Percentiles rank a stretch among this genome's conserved stretches.
phyloP scores from a whole-genome alignment of 2,329 filamentous ascomycete genomes.

The Botrytis elliptica region DNA sequence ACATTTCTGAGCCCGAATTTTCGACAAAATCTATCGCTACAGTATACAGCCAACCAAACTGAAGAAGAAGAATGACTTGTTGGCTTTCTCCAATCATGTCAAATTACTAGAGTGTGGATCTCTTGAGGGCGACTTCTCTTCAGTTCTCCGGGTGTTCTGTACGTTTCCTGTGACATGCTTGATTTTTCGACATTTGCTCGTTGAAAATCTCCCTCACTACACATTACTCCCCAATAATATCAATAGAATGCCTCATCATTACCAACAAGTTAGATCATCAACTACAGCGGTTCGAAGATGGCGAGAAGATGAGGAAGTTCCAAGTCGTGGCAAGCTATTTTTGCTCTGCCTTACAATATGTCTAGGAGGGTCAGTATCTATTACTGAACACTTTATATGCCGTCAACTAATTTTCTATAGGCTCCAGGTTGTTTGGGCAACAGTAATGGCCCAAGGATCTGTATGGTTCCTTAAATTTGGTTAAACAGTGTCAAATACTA shows the following conservation, averaged over 20 bases:
- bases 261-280: neutral
- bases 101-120: neutral
- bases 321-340: neutral
- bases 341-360: neutral
- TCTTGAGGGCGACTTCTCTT: neutral
- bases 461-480: neutral
- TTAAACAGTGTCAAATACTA: neutral
- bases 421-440: neutral
- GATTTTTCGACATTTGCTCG: neutral
- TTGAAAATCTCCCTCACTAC: neutral
- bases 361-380: neutral
- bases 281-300: neutral
- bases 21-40: neutral
- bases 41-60: neutral
- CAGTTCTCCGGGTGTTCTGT: neutral
- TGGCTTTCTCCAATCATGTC: neutral
- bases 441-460: constrained; percentile 2
- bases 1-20: neutral
- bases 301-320: neutral
- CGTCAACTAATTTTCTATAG: neutral
- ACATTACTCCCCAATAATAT: neutral
- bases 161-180: neutral
- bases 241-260: constrained; percentile 1
- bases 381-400: too few relatives aligned
- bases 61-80: neutral